Conservation (phyloP, 1,284 basidiomycete genomes). For the Cryptococcus floricola region DNA sequence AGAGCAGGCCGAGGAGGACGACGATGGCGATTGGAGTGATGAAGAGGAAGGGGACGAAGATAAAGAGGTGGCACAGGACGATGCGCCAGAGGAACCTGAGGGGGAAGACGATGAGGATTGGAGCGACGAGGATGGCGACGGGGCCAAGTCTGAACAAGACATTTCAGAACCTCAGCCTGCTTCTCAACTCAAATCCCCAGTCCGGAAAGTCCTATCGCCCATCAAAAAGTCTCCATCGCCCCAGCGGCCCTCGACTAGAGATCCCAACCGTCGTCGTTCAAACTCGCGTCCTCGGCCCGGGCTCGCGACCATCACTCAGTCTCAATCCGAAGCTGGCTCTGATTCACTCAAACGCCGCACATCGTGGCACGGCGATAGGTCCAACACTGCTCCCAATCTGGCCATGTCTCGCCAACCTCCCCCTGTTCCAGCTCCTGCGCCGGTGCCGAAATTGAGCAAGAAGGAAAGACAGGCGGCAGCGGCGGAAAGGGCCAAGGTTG, state of each 20-base stretch:
- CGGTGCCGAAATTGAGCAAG: slow-evolving; percentile 31
- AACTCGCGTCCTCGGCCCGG: slow-evolving; percentile 5
- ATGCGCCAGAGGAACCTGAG: neutral
- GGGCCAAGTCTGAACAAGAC: neutral
- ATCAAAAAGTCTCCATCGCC: neutral
- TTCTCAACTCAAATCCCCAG: no score
- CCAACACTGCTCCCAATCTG: neutral
- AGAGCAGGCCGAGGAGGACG: slow-evolving; percentile 14
- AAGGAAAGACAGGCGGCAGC: slow-evolving; percentile 28
- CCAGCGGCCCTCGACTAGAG: neutral
- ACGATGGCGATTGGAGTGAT: slow-evolving; percentile 6
- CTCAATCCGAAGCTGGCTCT: slow-evolving; percentile 5
- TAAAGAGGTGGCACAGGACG: neutral
- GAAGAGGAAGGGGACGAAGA: slow-evolving; percentile 8
- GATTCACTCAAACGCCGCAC: slow-evolving; percentile 4
- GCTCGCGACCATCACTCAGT: neutral
- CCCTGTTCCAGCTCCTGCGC: slow-evolving; percentile 31
- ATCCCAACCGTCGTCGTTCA: slow-evolving; percentile 5
- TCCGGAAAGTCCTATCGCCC: no score
- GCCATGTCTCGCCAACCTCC: slow-evolving; percentile 9
- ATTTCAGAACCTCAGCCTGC: no score
- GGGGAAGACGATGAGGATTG: neutral
- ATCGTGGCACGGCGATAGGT: slow-evolving; percentile 2
- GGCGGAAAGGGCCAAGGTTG: slow-evolving; percentile 33
- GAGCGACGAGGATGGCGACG: neutral